These are phyloP conservation scores for Pseudofabraea citricarpa DNA, from an alignment of 2,329 filamentous ascomycete species.

Conservation along the genomic window DNA sequence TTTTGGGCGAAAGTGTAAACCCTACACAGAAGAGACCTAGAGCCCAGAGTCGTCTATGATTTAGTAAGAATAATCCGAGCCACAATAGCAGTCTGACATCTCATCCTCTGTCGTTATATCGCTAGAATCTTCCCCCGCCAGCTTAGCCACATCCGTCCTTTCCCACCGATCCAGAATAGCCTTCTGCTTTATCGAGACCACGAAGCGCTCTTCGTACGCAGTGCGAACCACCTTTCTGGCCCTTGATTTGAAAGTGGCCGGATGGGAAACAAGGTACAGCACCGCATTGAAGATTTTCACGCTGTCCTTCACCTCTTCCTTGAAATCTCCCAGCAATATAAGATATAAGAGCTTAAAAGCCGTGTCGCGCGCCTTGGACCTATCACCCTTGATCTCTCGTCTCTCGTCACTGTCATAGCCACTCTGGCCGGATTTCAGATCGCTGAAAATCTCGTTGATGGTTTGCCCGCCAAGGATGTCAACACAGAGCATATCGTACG, in stretches of 20 bases:
- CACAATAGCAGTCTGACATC: constrained; percentile 2
- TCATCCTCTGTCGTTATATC: constrained; percentile 13
- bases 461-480: constrained; percentile 15
- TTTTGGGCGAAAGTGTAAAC: too few relatives aligned
- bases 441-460: constrained; percentile 16
- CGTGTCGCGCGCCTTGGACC: constrained; percentile 18
- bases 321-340: constrained; percentile 15
- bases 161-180: constrained; percentile 18
- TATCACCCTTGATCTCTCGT: constrained; percentile 7
- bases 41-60: too few relatives aligned
- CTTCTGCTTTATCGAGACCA: constrained; percentile 20
- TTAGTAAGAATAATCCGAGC: too few relatives aligned
- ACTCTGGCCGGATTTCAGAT: constrained; percentile 17
- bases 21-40: too few relatives aligned
- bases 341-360: constrained; percentile 21
- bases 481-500: constrained; percentile 22
- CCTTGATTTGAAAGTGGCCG: constrained; percentile 20
- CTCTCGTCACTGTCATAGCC: constrained; percentile 14
- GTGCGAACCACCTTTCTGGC: constrained; percentile 18
- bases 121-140: neutral
- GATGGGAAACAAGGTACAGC: constrained; percentile 21
- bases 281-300: constrained; percentile 21
- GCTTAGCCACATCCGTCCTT: constrained; percentile 5
- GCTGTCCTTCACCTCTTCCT: constrained; percentile 17
- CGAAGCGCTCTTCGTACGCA: constrained; percentile 22